These are phyloP conservation scores for Neurospora sp. DNA, from an alignment of 495 filamentous ascomycete genomes.

Conservation along the genomic window DNA sequence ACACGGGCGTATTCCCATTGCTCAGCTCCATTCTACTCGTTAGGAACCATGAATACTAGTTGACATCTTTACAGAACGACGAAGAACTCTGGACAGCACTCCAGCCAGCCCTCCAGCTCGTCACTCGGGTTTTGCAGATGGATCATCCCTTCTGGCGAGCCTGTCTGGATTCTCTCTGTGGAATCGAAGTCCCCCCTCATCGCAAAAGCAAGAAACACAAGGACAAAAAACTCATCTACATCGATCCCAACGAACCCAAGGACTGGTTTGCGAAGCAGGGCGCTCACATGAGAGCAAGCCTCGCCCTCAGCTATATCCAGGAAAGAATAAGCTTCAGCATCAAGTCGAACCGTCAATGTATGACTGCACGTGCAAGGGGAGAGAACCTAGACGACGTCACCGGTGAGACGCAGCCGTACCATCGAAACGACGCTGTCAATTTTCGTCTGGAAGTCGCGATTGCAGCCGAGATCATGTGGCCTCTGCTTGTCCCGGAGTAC, in stretches of 20 bases:
- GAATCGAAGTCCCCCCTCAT: background rate
- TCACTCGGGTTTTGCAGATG: constrained; percentile 10
- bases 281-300: background rate
- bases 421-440: background rate
- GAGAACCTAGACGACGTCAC: background rate
- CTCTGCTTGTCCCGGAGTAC: constrained; percentile 19
- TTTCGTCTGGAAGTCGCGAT: background rate
- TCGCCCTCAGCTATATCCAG: background rate
- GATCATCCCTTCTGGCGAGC: constrained; percentile 10
- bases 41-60: background rate
- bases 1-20: background rate
- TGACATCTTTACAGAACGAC: constrained; percentile 6
- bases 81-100: constrained; percentile 24
- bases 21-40: background rate
- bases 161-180: constrained; percentile 14
- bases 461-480: constrained; percentile 24
- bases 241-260: background rate
- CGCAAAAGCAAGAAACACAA: background rate
- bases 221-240: background rate
- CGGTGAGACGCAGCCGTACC: background rate
- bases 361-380: background rate
- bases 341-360: background rate
- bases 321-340: background rate
- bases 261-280: background rate
- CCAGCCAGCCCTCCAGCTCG: constrained; percentile 22